These are phyloP conservation scores for Linnemannia exigua DNA, from an alignment of 192 early-diverging fungal species.

Conservation along the genomic window DNA sequence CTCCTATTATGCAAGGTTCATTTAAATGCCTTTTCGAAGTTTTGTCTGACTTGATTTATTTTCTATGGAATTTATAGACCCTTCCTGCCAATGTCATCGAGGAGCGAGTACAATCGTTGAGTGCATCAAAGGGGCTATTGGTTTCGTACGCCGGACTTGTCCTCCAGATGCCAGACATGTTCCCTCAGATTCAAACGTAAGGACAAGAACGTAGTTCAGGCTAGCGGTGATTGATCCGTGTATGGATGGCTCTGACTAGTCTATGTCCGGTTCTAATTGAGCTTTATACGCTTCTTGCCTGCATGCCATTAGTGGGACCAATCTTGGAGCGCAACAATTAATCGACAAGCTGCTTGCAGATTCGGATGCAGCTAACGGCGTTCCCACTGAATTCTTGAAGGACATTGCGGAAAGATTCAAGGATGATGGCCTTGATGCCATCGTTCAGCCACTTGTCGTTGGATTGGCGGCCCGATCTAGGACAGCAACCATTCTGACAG, in stretches of 20 bases:
- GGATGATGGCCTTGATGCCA: slow-evolving; percentile 74
- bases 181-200: slow-evolving; percentile 77
- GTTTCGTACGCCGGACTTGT: slow-evolving; percentile 89
- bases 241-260: background rate
- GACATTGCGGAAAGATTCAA: slow-evolving; percentile 72
- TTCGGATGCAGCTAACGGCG: slow-evolving; percentile 68
- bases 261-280: background rate
- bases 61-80: slow-evolving; percentile 45
- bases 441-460: slow-evolving; percentile 67
- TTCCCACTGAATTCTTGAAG: slow-evolving; percentile 75
- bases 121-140: slow-evolving; percentile 70
- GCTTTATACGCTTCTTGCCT: background rate
- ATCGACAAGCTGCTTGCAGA: slow-evolving; percentile 64
- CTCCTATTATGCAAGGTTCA: slow-evolving; percentile 11
- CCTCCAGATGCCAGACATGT: slow-evolving; percentile 91
- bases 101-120: slow-evolving; percentile 72
- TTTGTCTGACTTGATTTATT: slow-evolving; percentile 9
- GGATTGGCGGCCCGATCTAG: slow-evolving; percentile 60
- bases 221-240: too few species aligned
- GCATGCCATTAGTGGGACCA: slow-evolving; percentile 30
- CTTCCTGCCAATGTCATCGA: slow-evolving; percentile 69
- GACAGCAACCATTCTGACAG: slow-evolving; percentile 34
- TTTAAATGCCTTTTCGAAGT: background rate
- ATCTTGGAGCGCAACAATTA: slow-evolving; percentile 61
- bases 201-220: slow-evolving; percentile 10